Conservation (phyloP, 345 rosid genomes). For the rapeseed (Brassica napus) region Da-Ae NC_063434.1:6348001-6348500, state of each 20-base stretch:
- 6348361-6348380: slow-evolving; percentile 44
- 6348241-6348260: slow-evolving; percentile 14
- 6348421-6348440: slow-evolving; percentile 51
- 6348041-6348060: slow-evolving; percentile 36
- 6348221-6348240: slow-evolving; percentile 16
- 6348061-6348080: slow-evolving; percentile 39
- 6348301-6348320: slow-evolving; percentile 32
- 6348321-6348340: slow-evolving; percentile 37
- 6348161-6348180: slow-evolving; percentile 41
- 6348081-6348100: slow-evolving; percentile 29
- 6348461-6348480: slow-evolving; percentile 56
- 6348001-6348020: slow-evolving; percentile 42
- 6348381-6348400: slow-evolving; percentile 27
- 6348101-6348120: slow-evolving; percentile 34
- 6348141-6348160: slow-evolving; percentile 28
- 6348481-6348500: slow-evolving; percentile 70
- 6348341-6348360: slow-evolving; percentile 32
- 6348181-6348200: slow-evolving; percentile 45
- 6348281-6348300: slow-evolving; percentile 2
- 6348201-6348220: slow-evolving; percentile 37
- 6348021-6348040: slow-evolving; percentile 44
- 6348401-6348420: slow-evolving; percentile 48
- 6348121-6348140: slow-evolving; percentile 16
- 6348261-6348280: slow-evolving; percentile 1
- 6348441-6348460: slow-evolving; percentile 47